Percentiles rank a stretch among this genome's conserved stretches.
phyloP scores from a whole-genome alignment of 1,139 yeast species.

The Taphrina betulina region DNA sequence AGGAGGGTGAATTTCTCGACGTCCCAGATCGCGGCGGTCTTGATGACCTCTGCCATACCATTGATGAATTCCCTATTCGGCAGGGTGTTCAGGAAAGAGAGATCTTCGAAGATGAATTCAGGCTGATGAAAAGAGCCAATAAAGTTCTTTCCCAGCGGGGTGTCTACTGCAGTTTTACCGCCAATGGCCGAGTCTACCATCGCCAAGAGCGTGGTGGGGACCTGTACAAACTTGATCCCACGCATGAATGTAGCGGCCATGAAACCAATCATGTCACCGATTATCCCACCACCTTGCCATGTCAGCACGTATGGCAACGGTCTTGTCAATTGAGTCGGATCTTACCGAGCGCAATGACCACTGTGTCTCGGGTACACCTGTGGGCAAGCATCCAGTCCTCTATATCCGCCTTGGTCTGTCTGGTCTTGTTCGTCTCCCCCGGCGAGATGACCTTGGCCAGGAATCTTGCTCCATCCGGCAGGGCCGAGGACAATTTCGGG shows the following conservation, averaged over 20 bases:
- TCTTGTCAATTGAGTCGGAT: not conserved
- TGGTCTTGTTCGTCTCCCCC: constrained; percentile 86
- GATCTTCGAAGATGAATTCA: constrained; percentile 79
- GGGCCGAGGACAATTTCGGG: constrained; percentile 7
- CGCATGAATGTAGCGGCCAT: constrained; percentile 99
- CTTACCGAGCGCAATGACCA: constrained; percentile 81
- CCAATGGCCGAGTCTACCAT: constrained; percentile 99
- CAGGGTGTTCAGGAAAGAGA: constrained; percentile 78
- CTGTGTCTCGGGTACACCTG: constrained; percentile 96
- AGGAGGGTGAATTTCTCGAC: constrained; percentile 80
- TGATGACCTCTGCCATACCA: constrained; percentile 98
- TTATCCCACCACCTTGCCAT: constrained; percentile 75
- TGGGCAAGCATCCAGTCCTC: constrained; percentile 83
- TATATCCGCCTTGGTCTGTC: constrained; percentile 86
- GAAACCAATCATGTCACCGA: constrained; percentile 98
- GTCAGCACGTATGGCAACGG: not conserved
- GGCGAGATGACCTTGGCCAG: constrained; percentile 78
- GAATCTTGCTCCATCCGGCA: constrained; percentile 53
- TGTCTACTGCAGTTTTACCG: constrained; percentile 97
- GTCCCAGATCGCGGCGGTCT: constrained; percentile 98
- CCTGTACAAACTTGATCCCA: constrained; percentile 90
- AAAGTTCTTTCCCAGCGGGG: constrained; percentile 95
- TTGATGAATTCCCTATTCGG: constrained; percentile 94
- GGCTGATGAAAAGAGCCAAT: constrained; percentile 99
- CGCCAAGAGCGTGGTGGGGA: constrained; percentile 88